These are phyloP conservation scores for Aspergillus fumigatus DNA, from an alignment of 2,329 filamentous ascomycete genomes.

Conservation along the genomic window DNA sequence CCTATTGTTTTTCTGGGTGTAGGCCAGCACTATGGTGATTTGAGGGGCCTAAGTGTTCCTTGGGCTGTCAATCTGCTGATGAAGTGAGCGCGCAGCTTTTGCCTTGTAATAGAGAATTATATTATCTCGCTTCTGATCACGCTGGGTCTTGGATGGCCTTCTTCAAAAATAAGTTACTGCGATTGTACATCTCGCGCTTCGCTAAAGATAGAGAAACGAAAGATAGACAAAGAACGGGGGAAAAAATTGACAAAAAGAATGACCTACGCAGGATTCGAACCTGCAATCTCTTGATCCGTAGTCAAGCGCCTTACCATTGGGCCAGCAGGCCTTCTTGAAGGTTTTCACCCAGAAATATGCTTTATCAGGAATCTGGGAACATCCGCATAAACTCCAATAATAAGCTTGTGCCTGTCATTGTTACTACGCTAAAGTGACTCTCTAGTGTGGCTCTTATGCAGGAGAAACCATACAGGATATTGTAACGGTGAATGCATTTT, in stretches of 20 bases:
- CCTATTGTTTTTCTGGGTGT: conserved; percentile 88
- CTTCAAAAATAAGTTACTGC: not conserved
- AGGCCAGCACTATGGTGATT: conserved; percentile 63
- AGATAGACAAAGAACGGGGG: too few species aligned
- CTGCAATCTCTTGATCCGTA: conserved; percentile 51
- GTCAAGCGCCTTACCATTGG: conserved; percentile 51
- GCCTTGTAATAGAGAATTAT: not conserved
- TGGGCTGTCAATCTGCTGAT: conserved; percentile 60
- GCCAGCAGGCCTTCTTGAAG: conserved; percentile 18
- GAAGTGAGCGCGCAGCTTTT: conserved; percentile 34
- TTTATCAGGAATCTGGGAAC: too few species aligned
- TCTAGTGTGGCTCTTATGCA: too few species aligned
- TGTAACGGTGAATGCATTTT: too few species aligned
- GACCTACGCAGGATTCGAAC: conserved; percentile 43
- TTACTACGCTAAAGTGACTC: too few species aligned
- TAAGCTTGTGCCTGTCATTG: too few species aligned
- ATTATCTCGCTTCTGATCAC: not conserved
- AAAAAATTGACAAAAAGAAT: conserved; percentile 1
- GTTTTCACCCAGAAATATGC: fast-evolving
- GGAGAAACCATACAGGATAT: too few species aligned
- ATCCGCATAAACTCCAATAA: too few species aligned
- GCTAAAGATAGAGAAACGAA: too few species aligned
- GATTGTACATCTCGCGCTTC: not conserved
- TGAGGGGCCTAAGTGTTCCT: conserved; percentile 60
- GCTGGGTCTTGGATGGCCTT: not conserved